Evolutionary conservation across 805 yeast genomes (phyloP), one percentile per base, ranked within the genome.

Genomic region (Schizosaccharomyces cryophilus): DNA sequence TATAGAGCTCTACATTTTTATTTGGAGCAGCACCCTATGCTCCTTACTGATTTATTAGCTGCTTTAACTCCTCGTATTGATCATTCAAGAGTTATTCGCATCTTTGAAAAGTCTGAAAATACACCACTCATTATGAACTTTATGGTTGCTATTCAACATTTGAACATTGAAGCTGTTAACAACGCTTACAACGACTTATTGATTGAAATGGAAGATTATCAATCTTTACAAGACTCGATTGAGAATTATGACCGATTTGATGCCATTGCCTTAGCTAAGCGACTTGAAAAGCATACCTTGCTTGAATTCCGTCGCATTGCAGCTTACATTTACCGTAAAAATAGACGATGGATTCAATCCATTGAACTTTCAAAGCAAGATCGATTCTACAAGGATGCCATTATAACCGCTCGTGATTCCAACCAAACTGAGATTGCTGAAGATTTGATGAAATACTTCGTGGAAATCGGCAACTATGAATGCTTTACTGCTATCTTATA

Each of bases 1-100:
- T 93, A 90, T 82, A 87, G 88, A 75, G 96, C 97, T 13, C 86
- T 93, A 69, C 89, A 87, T 76, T 93, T 93, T 72, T 93, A 93
- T 73, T 81, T 90, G 72, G 80, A 80, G 61, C 90, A 88, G 74
- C 94, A 88, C 73, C 98, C 98, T 64, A 82, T 89, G 61, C 78
- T 90, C 66, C 77, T 93, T 68, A 84, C 85, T 62, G 98, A 93
- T 69, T 77, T 93, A 71, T 77, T 93, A 67, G 73, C 89, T 7
- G 95, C 81, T 13, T 78, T 93, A 69, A 78, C 89, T 17, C 87
- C 96, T 62, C 86, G 95, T 73, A 77, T 93, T 65, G 98, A 93
- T 68, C 83, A 93, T 66, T 85, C 95, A 69, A 83, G 69, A 15
- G 95, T 90, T 62, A 95, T 93, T 55, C 81, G 90, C 70, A 84